Evolutionary conservation across 495 filamentous ascomycete species (phyloP).

Genomic region (Melanomma pulvis-pyrius): DNA sequence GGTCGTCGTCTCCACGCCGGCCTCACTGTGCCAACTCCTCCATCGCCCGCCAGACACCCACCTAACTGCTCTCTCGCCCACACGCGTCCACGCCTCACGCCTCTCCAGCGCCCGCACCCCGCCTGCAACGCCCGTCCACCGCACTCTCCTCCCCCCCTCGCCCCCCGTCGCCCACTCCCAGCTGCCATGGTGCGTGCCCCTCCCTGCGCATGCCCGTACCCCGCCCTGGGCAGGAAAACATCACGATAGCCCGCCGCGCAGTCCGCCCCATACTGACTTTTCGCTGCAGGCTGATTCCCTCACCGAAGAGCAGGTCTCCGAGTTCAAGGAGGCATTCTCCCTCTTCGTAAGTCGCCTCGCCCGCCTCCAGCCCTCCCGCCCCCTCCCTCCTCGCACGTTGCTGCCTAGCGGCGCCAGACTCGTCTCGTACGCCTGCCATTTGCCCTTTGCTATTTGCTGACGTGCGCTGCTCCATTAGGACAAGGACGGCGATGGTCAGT

Average conservation of each 20-base stretch:
- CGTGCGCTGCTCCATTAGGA: constrained; percentile 61
- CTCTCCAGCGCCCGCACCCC: neutral
- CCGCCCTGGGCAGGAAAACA: constrained; percentile 31
- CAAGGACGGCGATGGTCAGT: constrained; percentile 99
- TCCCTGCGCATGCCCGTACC: constrained; percentile 27
- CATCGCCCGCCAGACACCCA: neutral
- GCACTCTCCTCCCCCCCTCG: neutral
- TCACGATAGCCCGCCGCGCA: constrained; percentile 17
- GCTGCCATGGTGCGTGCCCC: constrained; percentile 39
- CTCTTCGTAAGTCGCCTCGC: constrained; percentile 90
- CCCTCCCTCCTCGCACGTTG: constrained; percentile 4
- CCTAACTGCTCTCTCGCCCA: neutral
- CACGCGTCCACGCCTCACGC: neutral
- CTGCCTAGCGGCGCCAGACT: constrained; percentile 31
- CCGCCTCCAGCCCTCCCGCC: neutral
- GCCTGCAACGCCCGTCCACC: neutral
- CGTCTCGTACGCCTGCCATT: neutral
- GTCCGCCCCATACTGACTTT: constrained; percentile 13
- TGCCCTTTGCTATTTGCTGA: constrained; percentile 24
- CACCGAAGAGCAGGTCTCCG: constrained; percentile 98
- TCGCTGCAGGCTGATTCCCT: constrained; percentile 55
- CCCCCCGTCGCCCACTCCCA: neutral
- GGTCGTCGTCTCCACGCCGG: constrained; percentile 4
- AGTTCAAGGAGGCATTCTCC: constrained; percentile 99
- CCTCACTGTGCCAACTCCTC: neutral